A percentile compares a stretch with the other conserved stretches of the same genome.
Conservation (phyloP, 345 rosid genomes). For the Gossypium ekmanianum region DNA sequence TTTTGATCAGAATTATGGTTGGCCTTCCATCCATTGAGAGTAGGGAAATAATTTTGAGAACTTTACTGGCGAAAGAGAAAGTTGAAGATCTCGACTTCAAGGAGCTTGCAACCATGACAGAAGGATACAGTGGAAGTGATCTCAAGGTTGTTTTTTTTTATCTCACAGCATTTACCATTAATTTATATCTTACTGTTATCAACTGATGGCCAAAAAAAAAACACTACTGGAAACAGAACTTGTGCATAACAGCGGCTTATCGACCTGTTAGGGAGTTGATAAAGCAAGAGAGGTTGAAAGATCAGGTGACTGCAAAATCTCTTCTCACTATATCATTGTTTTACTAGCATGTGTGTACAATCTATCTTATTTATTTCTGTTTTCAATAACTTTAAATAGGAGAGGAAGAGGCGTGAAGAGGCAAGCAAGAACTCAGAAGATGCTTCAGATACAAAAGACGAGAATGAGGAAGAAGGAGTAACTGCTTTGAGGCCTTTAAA, state of each 20-base stretch:
- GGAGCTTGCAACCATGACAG: conserved; percentile 87
- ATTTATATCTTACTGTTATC: neutral
- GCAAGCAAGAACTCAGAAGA: conserved; percentile 53
- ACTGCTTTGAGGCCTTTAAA: conserved; percentile 67
- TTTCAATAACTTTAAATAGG: conserved; percentile 36
- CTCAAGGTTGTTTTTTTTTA: conserved; percentile 65
- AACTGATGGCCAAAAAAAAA: conserved; percentile 12
- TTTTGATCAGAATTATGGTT: conserved; percentile 76
- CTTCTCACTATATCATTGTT: neutral
- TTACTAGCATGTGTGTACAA: neutral
- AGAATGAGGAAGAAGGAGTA: conserved; percentile 45
- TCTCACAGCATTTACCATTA: neutral
- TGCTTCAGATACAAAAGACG: conserved; percentile 44
- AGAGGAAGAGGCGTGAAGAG: conserved; percentile 57
- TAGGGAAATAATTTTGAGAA: conserved; percentile 84
- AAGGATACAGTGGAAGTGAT: conserved; percentile 96
- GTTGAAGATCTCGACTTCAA: conserved; percentile 69
- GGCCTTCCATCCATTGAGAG: conserved; percentile 79
- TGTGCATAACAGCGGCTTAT: conserved; percentile 95
- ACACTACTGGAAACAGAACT: conserved; percentile 55
- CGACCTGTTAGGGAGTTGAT: conserved; percentile 89
- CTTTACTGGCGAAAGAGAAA: conserved; percentile 77
- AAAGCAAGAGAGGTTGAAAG: conserved; percentile 75
- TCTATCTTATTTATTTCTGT: conserved; percentile 4
- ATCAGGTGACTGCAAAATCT: conserved; percentile 41